phyloP scores from a whole-genome alignment of 1,139 yeast species.

The Yamadazyma buinensis region DNA sequence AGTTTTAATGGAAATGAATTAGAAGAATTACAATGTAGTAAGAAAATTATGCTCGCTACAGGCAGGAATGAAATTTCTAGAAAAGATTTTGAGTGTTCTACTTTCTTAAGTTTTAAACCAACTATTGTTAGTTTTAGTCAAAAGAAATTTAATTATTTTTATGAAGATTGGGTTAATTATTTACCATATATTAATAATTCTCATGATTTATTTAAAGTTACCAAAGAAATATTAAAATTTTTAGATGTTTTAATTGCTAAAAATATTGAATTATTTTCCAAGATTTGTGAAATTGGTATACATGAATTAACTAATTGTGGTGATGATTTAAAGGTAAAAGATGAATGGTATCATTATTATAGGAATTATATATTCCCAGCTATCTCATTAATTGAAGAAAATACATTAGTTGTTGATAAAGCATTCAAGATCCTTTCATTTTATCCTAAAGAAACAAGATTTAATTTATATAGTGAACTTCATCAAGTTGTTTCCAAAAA shows the following conservation, averaged over 20 bases:
- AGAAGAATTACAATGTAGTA: constrained; percentile 18
- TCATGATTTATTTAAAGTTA: constrained; percentile 43
- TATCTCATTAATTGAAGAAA: constrained; percentile 55
- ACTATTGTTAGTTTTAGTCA: constrained; percentile 23
- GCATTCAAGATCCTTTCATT: constrained; percentile 52
- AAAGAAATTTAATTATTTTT: constrained; percentile 45
- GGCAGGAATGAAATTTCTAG: constrained; percentile 29
- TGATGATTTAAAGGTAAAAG: constrained; percentile 21
- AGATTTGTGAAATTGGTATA: constrained; percentile 58
- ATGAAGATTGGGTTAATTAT: constrained; percentile 44
- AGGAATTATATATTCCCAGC: constrained; percentile 70
- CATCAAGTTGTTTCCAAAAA: constrained; percentile 54
- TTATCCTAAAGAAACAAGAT: constrained; percentile 64
- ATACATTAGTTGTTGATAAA: constrained; percentile 61
- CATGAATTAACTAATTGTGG: constrained; percentile 26
- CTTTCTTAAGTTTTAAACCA: constrained; percentile 31
- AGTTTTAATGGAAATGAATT: constrained; percentile 20
- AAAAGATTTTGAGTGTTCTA: constrained; percentile 21
- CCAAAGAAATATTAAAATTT: constrained; percentile 50
- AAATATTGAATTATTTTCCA: constrained; percentile 47
- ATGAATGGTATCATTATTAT: constrained; percentile 58
- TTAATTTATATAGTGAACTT: constrained; percentile 81
- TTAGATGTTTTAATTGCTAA: constrained; percentile 57
- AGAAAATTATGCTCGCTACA: constrained; percentile 25
- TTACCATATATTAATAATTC: constrained; percentile 35